Base-by-base conservation (phyloP, 2,329 filamentous ascomycete genomes). In the Pseudocercospora crystallina region DNA sequence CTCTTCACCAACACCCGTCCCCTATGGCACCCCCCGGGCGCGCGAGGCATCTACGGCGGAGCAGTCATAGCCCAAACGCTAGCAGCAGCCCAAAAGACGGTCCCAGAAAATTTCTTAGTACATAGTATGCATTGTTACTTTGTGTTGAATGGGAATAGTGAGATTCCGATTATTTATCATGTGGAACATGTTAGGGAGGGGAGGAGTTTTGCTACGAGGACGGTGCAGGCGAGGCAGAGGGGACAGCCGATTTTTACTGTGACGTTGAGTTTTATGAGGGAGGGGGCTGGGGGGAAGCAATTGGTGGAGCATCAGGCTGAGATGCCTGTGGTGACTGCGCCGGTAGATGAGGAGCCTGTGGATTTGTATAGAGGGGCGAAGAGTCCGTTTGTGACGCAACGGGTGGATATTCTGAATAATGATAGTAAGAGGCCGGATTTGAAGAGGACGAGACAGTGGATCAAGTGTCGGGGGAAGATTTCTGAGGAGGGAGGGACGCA, bases 61-160 rank as follows among this genome's bases (percentile, higher is more conserved):
- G 85, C 88, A 49, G 90, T 95, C 33, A 96, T 99, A 61, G 91
- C 92, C 41, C 92, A 97, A 78, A 91, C 82, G 65, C 85, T 96
- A 20, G 81, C 87, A 39, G 90, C 94, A 2, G 94, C 90, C 17
- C 90, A 96, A 71, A 83, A 84, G 66, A 99, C 94, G 8, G 89
- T 99, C 2, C 86, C 87, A 0, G 70, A 77, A 20, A 79, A 88
- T 67, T 96, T 96, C 72, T 81, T 85, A 53, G 84, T 94, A 43
- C 94, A 99, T 77, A 92, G 87, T 67, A 96, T 95, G 87, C 94
- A 99, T 80, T 97, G 94, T 81, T 99, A 97, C 77, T 99, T 99
- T 71, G 85, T 99, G 31, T 84, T 97, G 2, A 91, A 92, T 4
- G 94, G 94, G 26, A 88, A 92, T 65, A 80, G 83, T 10, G 83